Percentiles rank a stretch among this genome's conserved stretches.
Conservation (phyloP, 2,329 filamentous ascomycete genomes). For the Madurella fahalii region DNA sequence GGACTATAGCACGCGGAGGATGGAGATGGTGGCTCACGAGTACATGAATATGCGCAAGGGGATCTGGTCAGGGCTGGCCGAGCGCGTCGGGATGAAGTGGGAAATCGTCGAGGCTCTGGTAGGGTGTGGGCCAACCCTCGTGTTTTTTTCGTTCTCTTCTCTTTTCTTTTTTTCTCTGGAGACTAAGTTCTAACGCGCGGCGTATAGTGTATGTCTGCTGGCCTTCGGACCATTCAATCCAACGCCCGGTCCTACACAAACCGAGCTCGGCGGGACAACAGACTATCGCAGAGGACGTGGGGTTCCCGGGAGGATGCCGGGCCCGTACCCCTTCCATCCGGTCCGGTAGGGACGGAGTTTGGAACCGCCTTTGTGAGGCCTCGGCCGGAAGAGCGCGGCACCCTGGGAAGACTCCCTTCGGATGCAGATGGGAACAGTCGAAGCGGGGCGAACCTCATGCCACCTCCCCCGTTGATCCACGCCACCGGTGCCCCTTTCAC, state of each 20-base stretch:
- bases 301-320: slow-evolving; percentile 1
- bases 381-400: no score
- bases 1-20: slow-evolving; percentile 16
- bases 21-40: slow-evolving; percentile 22
- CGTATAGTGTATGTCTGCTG: slow-evolving; percentile 20
- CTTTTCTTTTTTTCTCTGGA: no score
- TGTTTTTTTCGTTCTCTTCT: no score
- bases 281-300: slow-evolving; percentile 11
- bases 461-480: slow-evolving; percentile 5
- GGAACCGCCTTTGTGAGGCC: not conserved
- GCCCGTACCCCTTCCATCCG: not conserved
- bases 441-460: not conserved
- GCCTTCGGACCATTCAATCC: slow-evolving; percentile 20
- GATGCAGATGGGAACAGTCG: not conserved
- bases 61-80: slow-evolving; percentile 24
- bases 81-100: slow-evolving; percentile 21
- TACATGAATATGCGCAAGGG: slow-evolving; percentile 24
- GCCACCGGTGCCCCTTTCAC: not conserved
- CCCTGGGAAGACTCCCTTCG: not conserved
- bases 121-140: not conserved
- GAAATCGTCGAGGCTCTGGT: slow-evolving; percentile 23
- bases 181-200: not conserved
- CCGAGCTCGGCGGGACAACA: slow-evolving; percentile 17
- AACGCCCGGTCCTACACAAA: slow-evolving; percentile 23
- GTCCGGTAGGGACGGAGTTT: slow-evolving; percentile 4